A percentile compares a stretch with the other conserved stretches of the same genome.
phyloP scores from a whole-genome alignment of 805 yeast genomes.

The Schwanniomyces yamadae region DNA sequence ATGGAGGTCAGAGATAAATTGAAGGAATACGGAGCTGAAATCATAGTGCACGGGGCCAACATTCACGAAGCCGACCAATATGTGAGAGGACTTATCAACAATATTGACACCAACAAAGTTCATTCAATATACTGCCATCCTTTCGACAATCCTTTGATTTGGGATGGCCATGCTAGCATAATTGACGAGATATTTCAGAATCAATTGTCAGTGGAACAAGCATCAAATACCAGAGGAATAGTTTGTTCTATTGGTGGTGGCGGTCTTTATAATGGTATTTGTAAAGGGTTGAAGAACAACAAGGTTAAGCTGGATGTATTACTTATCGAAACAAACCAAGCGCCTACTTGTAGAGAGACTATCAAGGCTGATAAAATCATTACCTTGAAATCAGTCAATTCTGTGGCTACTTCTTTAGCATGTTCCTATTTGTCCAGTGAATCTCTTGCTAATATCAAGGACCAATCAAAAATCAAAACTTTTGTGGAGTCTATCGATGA shows the following conservation, averaged over 20 bases:
- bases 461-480: slow-evolving; percentile 14
- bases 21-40: slow-evolving; percentile 48
- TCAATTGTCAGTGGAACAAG: slow-evolving; percentile 21
- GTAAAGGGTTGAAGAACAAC: slow-evolving; percentile 40
- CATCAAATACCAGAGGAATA: slow-evolving; percentile 37
- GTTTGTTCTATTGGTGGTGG: slow-evolving; percentile 61
- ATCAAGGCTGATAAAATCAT: slow-evolving; percentile 46
- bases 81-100: slow-evolving; percentile 27
- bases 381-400: slow-evolving; percentile 42
- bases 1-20: slow-evolving; percentile 46
- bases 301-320: slow-evolving; percentile 26
- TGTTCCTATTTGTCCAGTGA: slow-evolving; percentile 54
- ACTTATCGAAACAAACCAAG: slow-evolving; percentile 61
- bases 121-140: slow-evolving; percentile 55
- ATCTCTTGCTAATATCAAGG: slow-evolving; percentile 42
- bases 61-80: slow-evolving; percentile 54
- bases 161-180: slow-evolving; percentile 55
- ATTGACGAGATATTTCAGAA: slow-evolving; percentile 43
- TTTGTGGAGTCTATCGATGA: slow-evolving; percentile 41
- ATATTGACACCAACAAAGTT: slow-evolving; percentile 16
- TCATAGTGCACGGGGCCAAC: slow-evolving; percentile 44
- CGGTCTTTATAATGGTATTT: slow-evolving; percentile 54
- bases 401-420: slow-evolving; percentile 66
- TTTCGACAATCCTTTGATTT: slow-evolving; percentile 48
- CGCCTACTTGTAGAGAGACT: slow-evolving; percentile 56